These are phyloP conservation scores for Boletus edulis DNA, from an alignment of 768 basidiomycete genomes.

Conservation along the genomic window DNA sequence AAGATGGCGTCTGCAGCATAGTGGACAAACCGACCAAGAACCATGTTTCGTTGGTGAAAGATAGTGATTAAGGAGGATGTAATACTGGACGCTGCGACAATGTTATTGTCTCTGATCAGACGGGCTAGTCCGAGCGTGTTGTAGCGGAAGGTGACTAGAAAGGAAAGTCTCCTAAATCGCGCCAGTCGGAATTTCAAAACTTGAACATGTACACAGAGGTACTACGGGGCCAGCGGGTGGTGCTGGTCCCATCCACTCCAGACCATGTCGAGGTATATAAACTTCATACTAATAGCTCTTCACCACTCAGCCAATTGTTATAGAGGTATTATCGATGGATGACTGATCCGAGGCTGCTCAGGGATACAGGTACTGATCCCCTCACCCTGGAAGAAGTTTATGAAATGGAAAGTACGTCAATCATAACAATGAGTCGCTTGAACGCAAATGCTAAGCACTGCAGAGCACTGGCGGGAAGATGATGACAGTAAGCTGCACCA, in stretches of 20 bases:
- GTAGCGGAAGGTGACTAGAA: slow-evolving; percentile 5
- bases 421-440: background rate
- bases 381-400: slow-evolving; percentile 78
- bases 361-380: slow-evolving; percentile 82
- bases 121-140: background rate
- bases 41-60: slow-evolving; percentile 35
- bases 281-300: background rate
- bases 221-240: slow-evolving; percentile 61
- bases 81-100: background rate
- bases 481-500: slow-evolving; percentile 59
- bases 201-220: slow-evolving; percentile 19
- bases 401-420: slow-evolving; percentile 77
- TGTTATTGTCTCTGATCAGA: background rate
- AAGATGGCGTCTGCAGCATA: slow-evolving; percentile 83
- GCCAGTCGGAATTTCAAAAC: background rate
- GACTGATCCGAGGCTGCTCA: slow-evolving; percentile 66
- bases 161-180: slow-evolving; percentile 18
- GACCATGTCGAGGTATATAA: slow-evolving; percentile 40
- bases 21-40: slow-evolving; percentile 73
- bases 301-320: background rate
- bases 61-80: background rate
- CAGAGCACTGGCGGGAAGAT: slow-evolving; percentile 85
- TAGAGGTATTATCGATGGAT: slow-evolving; percentile 92
- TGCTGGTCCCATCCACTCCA: slow-evolving; percentile 79
- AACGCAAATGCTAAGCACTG: background rate